Conservation (phyloP, 352 stramenopile genomes). For the Lagenidium sp. region DNA sequence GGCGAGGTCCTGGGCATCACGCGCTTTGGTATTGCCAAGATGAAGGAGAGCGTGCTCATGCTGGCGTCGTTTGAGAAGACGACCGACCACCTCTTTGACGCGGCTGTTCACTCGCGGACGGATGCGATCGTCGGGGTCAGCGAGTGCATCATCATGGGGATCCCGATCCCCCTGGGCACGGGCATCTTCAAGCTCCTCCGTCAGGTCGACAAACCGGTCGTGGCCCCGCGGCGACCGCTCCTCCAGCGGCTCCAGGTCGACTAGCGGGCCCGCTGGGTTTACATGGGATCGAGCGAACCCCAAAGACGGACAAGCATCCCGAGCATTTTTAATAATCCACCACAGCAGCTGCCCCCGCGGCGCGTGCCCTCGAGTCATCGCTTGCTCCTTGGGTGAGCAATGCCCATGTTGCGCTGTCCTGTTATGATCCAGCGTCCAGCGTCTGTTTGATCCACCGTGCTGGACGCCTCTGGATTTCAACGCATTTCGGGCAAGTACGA, state of each 20-base stretch:
- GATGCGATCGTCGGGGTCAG: constrained; percentile 98
- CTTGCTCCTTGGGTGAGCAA: too few relatives aligned
- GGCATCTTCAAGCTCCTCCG: constrained; percentile 96
- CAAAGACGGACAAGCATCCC: too few relatives aligned
- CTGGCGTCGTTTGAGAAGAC: constrained; percentile 99
- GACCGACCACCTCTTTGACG: constrained; percentile 99
- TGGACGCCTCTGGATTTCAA: too few relatives aligned
- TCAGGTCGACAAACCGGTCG: constrained; percentile 64
- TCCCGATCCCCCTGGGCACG: constrained; percentile 96
- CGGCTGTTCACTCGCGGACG: constrained; percentile 95
- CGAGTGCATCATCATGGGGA: constrained; percentile 99
- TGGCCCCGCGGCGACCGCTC: constrained; percentile 56
- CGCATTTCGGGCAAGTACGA: too few relatives aligned
- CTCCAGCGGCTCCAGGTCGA: constrained; percentile 24
- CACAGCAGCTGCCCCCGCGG: too few relatives aligned
- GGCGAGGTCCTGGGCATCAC: constrained; percentile 84
- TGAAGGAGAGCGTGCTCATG: constrained; percentile 99
- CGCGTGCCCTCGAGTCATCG: too few relatives aligned
- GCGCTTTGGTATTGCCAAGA: constrained; percentile 99
- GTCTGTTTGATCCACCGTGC: too few relatives aligned
- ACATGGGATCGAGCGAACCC: too few relatives aligned
- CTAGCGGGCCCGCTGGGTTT: too few relatives aligned
- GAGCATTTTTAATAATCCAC: too few relatives aligned
- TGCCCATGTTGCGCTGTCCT: too few relatives aligned
- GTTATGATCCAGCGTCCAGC: too few relatives aligned